Evolutionary conservation across 805 yeast species (phyloP).

Genomic region (Novakomyces olei): DNA sequence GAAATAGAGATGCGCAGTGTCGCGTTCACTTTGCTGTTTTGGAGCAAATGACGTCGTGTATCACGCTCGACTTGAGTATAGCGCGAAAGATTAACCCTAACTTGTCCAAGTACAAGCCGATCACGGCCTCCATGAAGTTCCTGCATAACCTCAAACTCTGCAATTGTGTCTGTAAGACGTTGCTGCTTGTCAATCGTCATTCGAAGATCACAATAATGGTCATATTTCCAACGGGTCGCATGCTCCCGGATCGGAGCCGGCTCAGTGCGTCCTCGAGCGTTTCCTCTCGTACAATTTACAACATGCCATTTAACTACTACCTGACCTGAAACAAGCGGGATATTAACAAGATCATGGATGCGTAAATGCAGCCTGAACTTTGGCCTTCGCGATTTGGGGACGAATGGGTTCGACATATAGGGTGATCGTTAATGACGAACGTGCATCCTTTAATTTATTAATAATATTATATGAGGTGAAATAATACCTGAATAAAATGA

Average conservation of each 20-base stretch:
- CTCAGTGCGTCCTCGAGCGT: background rate
- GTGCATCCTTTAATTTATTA: too few relatives aligned
- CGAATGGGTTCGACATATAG: slow-evolving; percentile 1
- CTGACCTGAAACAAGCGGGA: slow-evolving; percentile 2
- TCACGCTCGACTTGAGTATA: background rate
- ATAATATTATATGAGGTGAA: too few relatives aligned
- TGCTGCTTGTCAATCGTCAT: background rate
- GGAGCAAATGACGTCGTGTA: background rate
- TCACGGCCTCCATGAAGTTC: background rate
- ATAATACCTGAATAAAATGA: too few relatives aligned
- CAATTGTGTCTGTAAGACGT: background rate
- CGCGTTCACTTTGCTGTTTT: slow-evolving; percentile 3
- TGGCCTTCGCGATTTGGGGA: background rate
- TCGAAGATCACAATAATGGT: background rate
- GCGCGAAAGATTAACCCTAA: background rate
- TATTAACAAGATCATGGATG: slow-evolving; percentile 1
- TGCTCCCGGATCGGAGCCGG: slow-evolving; percentile 1
- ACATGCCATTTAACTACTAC: background rate
- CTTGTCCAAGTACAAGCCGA: background rate
- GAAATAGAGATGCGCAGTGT: slow-evolving; percentile 1
- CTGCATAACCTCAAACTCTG: background rate
- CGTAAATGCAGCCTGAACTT: background rate
- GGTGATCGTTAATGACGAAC: too few relatives aligned
- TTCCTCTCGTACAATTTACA: background rate
- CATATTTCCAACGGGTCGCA: background rate